A percentile compares a stretch with the other conserved stretches of the same genome.
phyloP scores from a whole-genome alignment of 257 asterid genomes.

The Leptodermis oblonga region DNA sequence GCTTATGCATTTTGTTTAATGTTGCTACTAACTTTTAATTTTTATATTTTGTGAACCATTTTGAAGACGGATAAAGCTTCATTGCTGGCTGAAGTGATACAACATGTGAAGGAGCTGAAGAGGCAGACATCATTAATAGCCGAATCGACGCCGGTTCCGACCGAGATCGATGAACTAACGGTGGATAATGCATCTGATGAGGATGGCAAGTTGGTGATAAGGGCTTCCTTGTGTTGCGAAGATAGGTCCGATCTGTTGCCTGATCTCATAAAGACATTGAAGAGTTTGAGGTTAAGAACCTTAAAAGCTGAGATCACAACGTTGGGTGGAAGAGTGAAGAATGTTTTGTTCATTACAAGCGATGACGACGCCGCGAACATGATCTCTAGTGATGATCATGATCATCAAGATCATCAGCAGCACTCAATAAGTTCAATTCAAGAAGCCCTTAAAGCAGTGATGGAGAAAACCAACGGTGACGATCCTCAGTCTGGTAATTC shows the following conservation, averaged over 20 bases:
- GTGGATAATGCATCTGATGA: conserved; percentile 63
- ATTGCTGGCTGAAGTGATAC: conserved; percentile 83
- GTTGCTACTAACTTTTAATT: no score
- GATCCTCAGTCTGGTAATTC: conserved; percentile 52
- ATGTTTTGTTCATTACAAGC: conserved; percentile 64
- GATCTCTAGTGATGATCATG: conserved; percentile 6
- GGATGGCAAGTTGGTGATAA: conserved; percentile 58
- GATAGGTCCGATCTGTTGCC: conserved; percentile 78
- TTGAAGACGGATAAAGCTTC: conserved; percentile 85
- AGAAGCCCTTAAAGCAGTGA: conserved; percentile 75
- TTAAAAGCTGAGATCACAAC: conserved; percentile 79
- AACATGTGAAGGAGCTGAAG: conserved; percentile 81
- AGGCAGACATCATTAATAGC: conserved; percentile 62
- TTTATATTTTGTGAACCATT: background rate
- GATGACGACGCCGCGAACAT: conserved; percentile 32
- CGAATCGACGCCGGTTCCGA: conserved; percentile 56
- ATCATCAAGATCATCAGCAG: conserved; percentile 28
- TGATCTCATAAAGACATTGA: conserved; percentile 71
- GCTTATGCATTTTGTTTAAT: background rate
- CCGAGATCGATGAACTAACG: conserved; percentile 64
- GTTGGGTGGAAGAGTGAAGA: conserved; percentile 71
- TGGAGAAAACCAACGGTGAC: conserved; percentile 68
- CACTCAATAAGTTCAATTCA: conserved; percentile 50
- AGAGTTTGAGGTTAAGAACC: conserved; percentile 53
- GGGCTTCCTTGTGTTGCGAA: conserved; percentile 81